Base-by-base conservation (phyloP, 2,329 filamentous ascomycete species). In the Aspergillus sp. region DNA sequence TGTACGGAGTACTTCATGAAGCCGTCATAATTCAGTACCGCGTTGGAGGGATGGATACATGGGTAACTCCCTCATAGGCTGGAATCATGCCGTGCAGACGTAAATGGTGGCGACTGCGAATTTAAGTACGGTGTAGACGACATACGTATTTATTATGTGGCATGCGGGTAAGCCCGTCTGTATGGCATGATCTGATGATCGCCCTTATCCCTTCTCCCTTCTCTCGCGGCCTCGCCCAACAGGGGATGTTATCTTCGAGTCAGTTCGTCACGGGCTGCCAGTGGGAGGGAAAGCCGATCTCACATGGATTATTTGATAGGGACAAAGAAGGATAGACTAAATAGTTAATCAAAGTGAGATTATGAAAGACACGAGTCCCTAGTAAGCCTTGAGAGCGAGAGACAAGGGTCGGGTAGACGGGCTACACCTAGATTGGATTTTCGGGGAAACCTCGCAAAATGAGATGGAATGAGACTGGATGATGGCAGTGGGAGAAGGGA, bases 91-190 rank as follows among this genome's bases (percentile, higher is more conserved):
- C 27, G 51, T 23, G 27, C 23, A 45, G 31, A 53, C 51, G 51
- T 53, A 53, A 37, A 53, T 53, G 51, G 51, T 53, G 51, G 51
- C 51, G 51, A 50, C 15, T 35, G 14, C 12, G 35, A 37, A 46
- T 15, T 46, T 46, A 14, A 25, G 7, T 3, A 44, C 44, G 21
- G 44, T 15, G 35, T 37, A n/a, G 35, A 37, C 27, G 27, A 11
- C 27, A 31, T 37, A 37, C 12, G 15, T 37, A n/a, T n/a, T n/a
- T 37, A 37, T n/a, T 37, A 37, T n/a, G 12, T 37, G 15, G 35
- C 12, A 14, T 37, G 15, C 35, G 35, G 12, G 15, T n/a, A 37
- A 5, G 12, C 14, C 12, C 35, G 35, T n/a, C 15, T 37, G 35
- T 37, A n/a, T 14, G 35, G 35, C 15, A 37, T 37, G 35, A n/a